Percentiles rank a stretch among this genome's conserved stretches.
phyloP scores from a whole-genome alignment of 768 basidiomycete genomes.

The Austroboletus festivus region DNA sequence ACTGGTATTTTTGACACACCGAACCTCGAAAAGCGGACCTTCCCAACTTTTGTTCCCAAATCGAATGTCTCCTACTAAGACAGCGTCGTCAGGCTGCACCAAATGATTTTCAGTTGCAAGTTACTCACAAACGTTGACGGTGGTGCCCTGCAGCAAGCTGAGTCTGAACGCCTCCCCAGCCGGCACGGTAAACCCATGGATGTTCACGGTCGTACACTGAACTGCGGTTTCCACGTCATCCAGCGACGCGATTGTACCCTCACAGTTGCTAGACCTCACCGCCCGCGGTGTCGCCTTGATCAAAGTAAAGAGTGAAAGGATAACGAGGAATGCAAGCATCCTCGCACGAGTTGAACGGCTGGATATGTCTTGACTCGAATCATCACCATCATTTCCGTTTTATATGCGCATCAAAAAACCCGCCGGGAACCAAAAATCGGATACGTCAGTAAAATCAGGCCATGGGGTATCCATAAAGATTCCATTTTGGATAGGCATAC shows the following conservation, averaged over 20 bases:
- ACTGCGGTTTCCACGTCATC: slow-evolving; percentile 49
- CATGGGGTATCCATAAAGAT: too few relatives aligned
- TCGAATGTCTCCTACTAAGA: slow-evolving; percentile 52
- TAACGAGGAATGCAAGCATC: slow-evolving; percentile 8
- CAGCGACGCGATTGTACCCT: slow-evolving; percentile 54
- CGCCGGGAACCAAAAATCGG: neutral
- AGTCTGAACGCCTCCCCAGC: slow-evolving; percentile 50
- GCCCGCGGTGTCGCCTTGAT: slow-evolving; percentile 14
- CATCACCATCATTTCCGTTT: neutral
- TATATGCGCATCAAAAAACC: neutral
- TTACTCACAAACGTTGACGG: slow-evolving; percentile 55
- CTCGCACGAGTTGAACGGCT: neutral
- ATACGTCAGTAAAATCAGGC: too few relatives aligned
- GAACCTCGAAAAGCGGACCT: slow-evolving; percentile 53
- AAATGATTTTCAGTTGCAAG: neutral
- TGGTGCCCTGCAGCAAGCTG: slow-evolving; percentile 44
- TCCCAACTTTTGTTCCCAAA: slow-evolving; percentile 54
- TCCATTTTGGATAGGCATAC: too few relatives aligned
- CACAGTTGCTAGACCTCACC: slow-evolving; percentile 29
- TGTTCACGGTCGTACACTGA: slow-evolving; percentile 54
- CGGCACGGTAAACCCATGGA: slow-evolving; percentile 56
- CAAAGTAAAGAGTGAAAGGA: slow-evolving; percentile 20
- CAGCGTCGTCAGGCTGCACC: neutral
- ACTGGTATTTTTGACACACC: slow-evolving; percentile 6
- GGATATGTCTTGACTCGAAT: neutral